Evolutionary conservation across 1,284 basidiomycete species (phyloP).

Genomic region (Phellinidium pouzarii): DNA sequence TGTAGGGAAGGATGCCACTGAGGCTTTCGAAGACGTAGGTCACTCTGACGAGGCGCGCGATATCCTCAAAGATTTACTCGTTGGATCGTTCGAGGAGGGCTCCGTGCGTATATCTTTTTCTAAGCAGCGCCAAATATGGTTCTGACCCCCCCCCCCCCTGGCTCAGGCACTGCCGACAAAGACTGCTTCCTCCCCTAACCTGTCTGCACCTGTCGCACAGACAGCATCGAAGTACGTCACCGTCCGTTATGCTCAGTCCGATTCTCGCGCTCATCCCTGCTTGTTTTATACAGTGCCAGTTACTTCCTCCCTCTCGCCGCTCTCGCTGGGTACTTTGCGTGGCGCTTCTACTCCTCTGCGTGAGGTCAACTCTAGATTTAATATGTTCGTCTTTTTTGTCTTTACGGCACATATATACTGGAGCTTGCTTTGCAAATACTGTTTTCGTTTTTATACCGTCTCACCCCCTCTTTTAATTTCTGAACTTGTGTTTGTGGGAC

Average conservation of each 20-base stretch:
- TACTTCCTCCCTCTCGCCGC: conserved; percentile 74
- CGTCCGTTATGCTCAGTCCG: neutral
- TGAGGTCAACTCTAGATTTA: conserved; percentile 6
- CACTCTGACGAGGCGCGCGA: conserved; percentile 97
- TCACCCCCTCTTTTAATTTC: neutral
- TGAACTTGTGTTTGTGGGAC: neutral
- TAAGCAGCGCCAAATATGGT: too few relatives aligned
- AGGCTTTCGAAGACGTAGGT: conserved; percentile 98
- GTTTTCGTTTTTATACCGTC: neutral
- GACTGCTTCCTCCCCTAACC: conserved; percentile 32
- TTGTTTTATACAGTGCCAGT: conserved; percentile 44
- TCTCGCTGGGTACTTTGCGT: conserved; percentile 77
- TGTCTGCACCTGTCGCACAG: conserved; percentile 32
- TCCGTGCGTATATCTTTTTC: conserved; percentile 40
- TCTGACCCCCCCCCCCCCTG: too few relatives aligned
- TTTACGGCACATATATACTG: neutral
- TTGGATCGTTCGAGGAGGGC: conserved; percentile 74
- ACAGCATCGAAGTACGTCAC: conserved; percentile 54
- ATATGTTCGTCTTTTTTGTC: neutral
- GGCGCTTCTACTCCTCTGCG: conserved; percentile 56
- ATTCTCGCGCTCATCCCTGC: conserved; percentile 15
- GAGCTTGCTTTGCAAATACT: neutral
- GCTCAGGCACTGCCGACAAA: conserved; percentile 22
- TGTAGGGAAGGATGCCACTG: conserved; percentile 87
- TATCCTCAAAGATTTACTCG: conserved; percentile 71